These are phyloP conservation scores for Nicotiana attenuata DNA, from an alignment of 257 asterid genomes.

Conservation along the genomic window DNA sequence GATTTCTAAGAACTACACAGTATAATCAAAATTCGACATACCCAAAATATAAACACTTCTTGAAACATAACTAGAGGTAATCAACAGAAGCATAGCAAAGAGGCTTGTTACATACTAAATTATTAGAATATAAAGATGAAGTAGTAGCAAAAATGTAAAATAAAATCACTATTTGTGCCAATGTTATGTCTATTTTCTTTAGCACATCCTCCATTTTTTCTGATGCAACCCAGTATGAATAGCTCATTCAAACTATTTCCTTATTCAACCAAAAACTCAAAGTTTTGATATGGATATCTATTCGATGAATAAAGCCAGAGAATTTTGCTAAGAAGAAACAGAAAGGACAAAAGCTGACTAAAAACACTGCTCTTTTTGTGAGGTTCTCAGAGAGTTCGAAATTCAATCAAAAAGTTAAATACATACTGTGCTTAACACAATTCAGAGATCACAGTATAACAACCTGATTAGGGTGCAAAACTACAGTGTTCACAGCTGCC, in stretches of 20 bases:
- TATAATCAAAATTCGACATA: background rate
- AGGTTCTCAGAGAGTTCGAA: background rate
- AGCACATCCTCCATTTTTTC: background rate
- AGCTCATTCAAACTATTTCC: background rate
- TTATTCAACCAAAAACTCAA: background rate
- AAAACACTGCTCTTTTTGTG: background rate
- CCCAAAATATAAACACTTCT: background rate
- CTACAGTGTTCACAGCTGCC: slow-evolving; percentile 96
- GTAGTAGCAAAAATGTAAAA: background rate
- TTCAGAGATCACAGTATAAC: background rate
- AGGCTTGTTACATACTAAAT: background rate
- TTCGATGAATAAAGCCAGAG: background rate
- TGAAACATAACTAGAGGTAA: background rate
- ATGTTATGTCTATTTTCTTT: background rate
- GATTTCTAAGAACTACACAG: background rate
- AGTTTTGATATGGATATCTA: background rate
- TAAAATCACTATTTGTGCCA: background rate
- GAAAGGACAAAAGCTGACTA: background rate
- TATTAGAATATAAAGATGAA: background rate
- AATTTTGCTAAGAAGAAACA: background rate
- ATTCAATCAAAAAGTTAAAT: background rate
- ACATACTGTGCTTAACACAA: background rate
- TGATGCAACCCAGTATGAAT: background rate
- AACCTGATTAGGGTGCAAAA: slow-evolving; percentile 97
- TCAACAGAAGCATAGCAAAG: background rate